Base-by-base conservation (phyloP, 129 eudicot species). In the Centella asiatica region DNA sequence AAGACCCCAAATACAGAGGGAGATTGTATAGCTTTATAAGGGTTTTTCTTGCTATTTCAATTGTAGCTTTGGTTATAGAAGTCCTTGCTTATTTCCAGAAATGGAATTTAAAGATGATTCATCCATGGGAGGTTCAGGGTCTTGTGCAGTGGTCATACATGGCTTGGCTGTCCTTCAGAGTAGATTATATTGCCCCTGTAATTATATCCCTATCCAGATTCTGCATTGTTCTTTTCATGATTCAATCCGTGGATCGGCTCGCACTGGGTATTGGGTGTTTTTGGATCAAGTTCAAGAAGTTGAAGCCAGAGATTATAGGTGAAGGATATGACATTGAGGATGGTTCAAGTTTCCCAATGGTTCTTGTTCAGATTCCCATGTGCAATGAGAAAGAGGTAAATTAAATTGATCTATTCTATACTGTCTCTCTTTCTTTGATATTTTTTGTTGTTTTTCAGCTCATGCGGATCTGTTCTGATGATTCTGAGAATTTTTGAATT, bases 341-440 rank as follows among this genome's bases (percentile, higher is more conserved):
- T 78, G 80, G 71, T 51, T 62, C 80, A 3, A 73, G 66, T 55
- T 89, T 72, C 26, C 97, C 97, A 5, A 89, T 82, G 95, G 97
- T 89, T 69, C 92, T 89, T 80, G 95, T 89, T 46, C 97, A 89
- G 87, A 85, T 89, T 66, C 97, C 97, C 50, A 89, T 88, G 97
- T 81, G 97, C 70, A 80, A 89, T 80, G 97, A 89, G 74, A 82
- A 76, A 80, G 97, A 89, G 95, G 97, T 89, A 76, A 74, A 46
- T 13, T 1, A n/a, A 28, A 19, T 10, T 29, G 31, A 19, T 62
- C 24, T 6, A n/a, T 10, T 37, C 2, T 37, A 11, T 37, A 11
- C 12, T 13, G 24, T 9, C n/a, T 29, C 36, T 56, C 2, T 2
- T 29, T 56, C 10, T 17, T 22, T 56, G 14, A 0, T 32, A 5